These are phyloP conservation scores for Hyaloscypha variabilis DNA, from an alignment of 495 filamentous ascomycete genomes.

Conservation along the genomic window DNA sequence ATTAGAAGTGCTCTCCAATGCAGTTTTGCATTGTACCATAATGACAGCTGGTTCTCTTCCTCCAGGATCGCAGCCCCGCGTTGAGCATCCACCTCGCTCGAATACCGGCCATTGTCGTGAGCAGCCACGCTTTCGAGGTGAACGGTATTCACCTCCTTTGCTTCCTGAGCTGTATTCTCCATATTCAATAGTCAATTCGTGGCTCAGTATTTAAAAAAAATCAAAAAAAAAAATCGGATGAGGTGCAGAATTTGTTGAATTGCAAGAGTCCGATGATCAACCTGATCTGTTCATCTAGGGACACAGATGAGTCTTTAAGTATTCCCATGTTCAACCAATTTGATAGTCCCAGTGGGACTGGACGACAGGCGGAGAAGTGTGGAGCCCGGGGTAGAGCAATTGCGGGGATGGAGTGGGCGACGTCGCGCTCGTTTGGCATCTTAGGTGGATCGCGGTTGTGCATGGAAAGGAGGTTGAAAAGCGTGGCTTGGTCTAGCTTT, in stretches of 20 bases:
- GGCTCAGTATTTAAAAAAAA: no score
- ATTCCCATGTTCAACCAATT: neutral
- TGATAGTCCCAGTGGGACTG: neutral
- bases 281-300: neutral
- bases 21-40: neutral
- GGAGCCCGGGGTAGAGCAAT: neutral
- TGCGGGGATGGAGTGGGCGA: neutral
- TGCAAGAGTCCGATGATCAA: neutral
- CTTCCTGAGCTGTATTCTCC: neutral
- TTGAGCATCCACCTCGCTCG: neutral
- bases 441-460: neutral
- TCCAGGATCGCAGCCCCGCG: neutral
- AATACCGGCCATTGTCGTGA: neutral
- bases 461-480: slow-evolving; percentile 1
- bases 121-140: neutral
- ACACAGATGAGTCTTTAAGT: neutral
- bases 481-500: neutral
- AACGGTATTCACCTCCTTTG: neutral
- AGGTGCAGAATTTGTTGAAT: no score
- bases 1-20: neutral
- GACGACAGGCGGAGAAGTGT: neutral
- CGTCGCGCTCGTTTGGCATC: neutral
- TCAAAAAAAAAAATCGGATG: no score
- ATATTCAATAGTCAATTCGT: neutral
- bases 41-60: neutral